phyloP scores from a whole-genome alignment of 78 protist genomes.

The Chrysochromulina tobinii region DNA sequence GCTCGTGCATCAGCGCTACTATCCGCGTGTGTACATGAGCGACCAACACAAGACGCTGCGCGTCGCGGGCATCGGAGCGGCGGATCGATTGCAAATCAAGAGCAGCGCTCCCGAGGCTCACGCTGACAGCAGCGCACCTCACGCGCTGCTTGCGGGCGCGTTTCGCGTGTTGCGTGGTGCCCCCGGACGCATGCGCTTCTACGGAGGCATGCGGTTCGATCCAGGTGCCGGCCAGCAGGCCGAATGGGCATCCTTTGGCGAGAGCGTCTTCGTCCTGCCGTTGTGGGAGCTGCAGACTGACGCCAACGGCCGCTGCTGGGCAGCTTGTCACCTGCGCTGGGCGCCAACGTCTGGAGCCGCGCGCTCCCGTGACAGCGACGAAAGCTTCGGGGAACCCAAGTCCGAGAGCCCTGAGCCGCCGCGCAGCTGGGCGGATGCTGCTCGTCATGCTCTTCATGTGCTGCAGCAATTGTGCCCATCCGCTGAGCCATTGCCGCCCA shows the following conservation, averaged over 20 bases:
- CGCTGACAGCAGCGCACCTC: too few species aligned
- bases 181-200: neutral
- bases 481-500: neutral
- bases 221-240: neutral
- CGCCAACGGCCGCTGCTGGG: neutral
- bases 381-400: too few species aligned
- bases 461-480: too few species aligned
- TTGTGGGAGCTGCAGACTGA: neutral
- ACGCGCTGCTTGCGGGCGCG: too few species aligned
- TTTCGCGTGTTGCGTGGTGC: neutral
- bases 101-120: neutral
- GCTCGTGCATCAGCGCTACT: neutral
- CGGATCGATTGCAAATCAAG: neutral
- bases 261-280: conserved; percentile 11
- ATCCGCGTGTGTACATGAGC: neutral
- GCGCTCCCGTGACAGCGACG: too few species aligned
- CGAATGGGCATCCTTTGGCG: conserved; percentile 19
- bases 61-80: neutral
- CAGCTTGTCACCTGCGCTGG: neutral
- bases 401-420: neutral
- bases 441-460: too few species aligned
- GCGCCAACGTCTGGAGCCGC: neutral
- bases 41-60: neutral
- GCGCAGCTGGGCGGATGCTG: neutral
- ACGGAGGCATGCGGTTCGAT: conserved; percentile 35